Percentiles rank a stretch among this genome's conserved stretches.
Conservation (phyloP, 2,329 filamentous ascomycete genomes). For the Acephala macrosclerotiorum region DNA sequence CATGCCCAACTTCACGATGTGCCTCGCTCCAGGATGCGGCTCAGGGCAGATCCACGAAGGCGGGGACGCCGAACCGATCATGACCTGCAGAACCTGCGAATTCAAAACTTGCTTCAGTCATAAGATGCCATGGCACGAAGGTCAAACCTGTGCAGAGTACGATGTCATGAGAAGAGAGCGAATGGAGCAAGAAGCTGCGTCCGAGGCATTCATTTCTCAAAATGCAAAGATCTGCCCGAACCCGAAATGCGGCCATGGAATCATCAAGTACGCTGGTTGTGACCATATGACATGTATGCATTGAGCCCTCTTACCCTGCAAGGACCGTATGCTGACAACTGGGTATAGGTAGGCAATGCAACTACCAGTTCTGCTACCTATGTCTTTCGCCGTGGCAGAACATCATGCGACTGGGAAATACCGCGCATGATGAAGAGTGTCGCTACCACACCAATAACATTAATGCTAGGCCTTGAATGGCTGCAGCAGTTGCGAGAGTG, state of each 20-base stretch:
- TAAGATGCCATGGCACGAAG: constrained; percentile 36
- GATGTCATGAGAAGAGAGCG: constrained; percentile 37
- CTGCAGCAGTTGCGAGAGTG: background rate
- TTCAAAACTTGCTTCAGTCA: constrained; percentile 54
- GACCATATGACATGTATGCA: constrained; percentile 35
- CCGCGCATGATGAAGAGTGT: constrained; percentile 6
- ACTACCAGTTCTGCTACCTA: constrained; percentile 20
- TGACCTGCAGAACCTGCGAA: constrained; percentile 50
- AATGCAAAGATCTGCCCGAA: constrained; percentile 22
- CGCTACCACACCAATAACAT: constrained; percentile 13
- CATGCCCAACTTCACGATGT: constrained; percentile 59
- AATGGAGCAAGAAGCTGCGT: constrained; percentile 26
- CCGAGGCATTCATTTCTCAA: constrained; percentile 3
- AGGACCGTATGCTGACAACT: background rate
- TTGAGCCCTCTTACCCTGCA: background rate
- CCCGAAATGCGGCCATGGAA: constrained; percentile 14
- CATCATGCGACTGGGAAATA: constrained; percentile 10
- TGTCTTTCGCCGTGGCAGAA: constrained; percentile 14
- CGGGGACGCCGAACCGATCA: constrained; percentile 49
- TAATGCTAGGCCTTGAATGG: background rate
- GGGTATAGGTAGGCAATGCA: constrained; percentile 12
- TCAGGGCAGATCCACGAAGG: constrained; percentile 59
- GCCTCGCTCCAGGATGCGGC: constrained; percentile 55
- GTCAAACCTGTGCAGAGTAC: constrained; percentile 51
- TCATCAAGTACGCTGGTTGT: constrained; percentile 27